These are phyloP conservation scores for Falciphora oryzae DNA, from an alignment of 2,329 filamentous ascomycete genomes.

Conservation along the genomic window DNA sequence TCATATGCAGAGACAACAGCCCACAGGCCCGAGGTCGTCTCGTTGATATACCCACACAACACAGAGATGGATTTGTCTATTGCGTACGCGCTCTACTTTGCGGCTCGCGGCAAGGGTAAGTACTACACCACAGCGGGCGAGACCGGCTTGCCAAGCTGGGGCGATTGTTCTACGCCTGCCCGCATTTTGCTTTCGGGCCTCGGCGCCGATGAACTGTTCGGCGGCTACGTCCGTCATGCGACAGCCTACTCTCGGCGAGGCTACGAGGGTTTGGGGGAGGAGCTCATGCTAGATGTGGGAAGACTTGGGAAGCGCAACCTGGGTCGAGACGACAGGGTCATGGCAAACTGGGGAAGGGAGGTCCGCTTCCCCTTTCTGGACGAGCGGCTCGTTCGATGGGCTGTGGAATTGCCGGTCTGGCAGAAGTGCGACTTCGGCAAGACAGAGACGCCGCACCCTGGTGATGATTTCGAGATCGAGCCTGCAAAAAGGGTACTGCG, in stretches of 20 bases:
- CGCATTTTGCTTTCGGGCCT: constrained; percentile 86
- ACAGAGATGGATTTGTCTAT: constrained; percentile 99
- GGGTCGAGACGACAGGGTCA: constrained; percentile 85
- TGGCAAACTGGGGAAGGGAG: constrained; percentile 85
- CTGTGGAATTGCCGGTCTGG: constrained; percentile 66
- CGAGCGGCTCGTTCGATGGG: constrained; percentile 78
- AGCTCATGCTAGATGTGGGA: constrained; percentile 78
- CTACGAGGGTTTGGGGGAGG: constrained; percentile 67
- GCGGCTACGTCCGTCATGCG: constrained; percentile 81
- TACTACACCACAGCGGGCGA: constrained; percentile 23
- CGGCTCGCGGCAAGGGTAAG: constrained; percentile 64
- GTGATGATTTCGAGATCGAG: constrained; percentile 46
- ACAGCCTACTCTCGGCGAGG: constrained; percentile 66
- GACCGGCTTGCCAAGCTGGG: background rate
- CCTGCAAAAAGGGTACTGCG: constrained; percentile 77
- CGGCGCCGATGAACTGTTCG: constrained; percentile 94
- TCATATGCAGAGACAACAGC: constrained; percentile 68
- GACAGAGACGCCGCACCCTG: constrained; percentile 15
- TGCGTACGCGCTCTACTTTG: constrained; percentile 89
- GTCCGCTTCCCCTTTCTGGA: constrained; percentile 88
- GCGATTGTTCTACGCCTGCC: constrained; percentile 52
- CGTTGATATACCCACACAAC: constrained; percentile 85
- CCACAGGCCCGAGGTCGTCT: constrained; percentile 64
- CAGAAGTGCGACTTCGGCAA: constrained; percentile 85
- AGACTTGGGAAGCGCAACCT: constrained; percentile 91